These are phyloP conservation scores for Albugo candida DNA, from an alignment of 352 stramenopile species.

Conservation along the genomic window DNA sequence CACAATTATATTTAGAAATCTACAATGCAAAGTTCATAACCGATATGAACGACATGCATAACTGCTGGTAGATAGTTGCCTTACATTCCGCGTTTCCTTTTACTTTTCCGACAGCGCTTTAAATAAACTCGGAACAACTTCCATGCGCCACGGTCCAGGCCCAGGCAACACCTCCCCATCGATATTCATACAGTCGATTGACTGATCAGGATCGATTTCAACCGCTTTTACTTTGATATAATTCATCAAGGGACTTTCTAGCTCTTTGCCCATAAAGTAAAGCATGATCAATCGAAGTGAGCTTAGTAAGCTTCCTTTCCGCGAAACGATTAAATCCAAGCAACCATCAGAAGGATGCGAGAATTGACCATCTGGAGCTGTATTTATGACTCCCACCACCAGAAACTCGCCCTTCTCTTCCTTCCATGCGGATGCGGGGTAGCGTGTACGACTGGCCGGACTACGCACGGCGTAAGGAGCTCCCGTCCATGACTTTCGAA, in stretches of 20 bases:
- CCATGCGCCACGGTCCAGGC: conserved; percentile 54
- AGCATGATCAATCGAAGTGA: conserved; percentile 26
- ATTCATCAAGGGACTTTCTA: conserved; percentile 41
- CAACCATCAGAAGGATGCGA: conserved; percentile 61
- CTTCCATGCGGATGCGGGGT: conserved; percentile 34
- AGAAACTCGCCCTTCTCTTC: conserved; percentile 41
- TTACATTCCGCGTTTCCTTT: neutral
- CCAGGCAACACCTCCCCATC: conserved; percentile 49
- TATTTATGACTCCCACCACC: conserved; percentile 52
- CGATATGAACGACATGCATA: too few species aligned
- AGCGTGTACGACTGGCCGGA: conserved; percentile 38
- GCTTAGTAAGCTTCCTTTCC: conserved; percentile 30
- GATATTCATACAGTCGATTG: conserved; percentile 57
- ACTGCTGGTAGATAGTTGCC: too few species aligned
- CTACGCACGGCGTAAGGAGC: conserved; percentile 29
- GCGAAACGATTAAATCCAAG: conserved; percentile 53
- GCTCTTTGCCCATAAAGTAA: conserved; percentile 57
- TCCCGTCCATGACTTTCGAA: conserved; percentile 47
- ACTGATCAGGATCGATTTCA: conserved; percentile 38
- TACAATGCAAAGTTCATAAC: too few species aligned
- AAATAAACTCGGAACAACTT: conserved; percentile 72
- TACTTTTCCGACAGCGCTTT: conserved; percentile 76
- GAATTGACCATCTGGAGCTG: conserved; percentile 42
- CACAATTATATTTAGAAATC: too few species aligned
- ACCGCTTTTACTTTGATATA: conserved; percentile 70